Conservation (phyloP, 176 grass and related monocot genomes). For the Chloris gayana region DNA sequence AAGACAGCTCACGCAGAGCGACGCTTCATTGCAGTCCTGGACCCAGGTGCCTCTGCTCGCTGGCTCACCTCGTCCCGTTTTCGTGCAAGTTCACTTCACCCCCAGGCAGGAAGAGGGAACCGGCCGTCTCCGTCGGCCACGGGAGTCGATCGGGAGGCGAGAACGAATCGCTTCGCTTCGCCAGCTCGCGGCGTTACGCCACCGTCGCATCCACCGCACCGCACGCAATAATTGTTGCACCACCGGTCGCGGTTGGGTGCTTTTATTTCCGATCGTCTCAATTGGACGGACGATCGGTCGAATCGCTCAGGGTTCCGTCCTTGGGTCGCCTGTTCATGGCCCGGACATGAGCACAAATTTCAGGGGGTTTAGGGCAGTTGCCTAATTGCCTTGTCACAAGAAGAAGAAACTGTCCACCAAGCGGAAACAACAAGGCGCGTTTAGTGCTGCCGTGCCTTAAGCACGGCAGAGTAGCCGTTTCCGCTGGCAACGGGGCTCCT, state of each 20-base stretch:
- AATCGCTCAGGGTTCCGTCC: neutral
- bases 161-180: slow-evolving; percentile 10
- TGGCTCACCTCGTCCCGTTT: neutral
- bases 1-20: neutral
- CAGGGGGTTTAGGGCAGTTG: neutral
- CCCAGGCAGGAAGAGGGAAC: neutral
- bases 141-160: neutral
- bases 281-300: neutral
- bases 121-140: neutral
- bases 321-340: neutral
- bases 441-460: too few species aligned
- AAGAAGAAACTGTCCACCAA: neutral
- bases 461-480: neutral
- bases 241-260: slow-evolving; percentile 11
- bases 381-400: neutral
- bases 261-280: neutral
- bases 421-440: too few species aligned
- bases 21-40: neutral
- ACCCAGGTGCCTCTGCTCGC: neutral
- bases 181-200: slow-evolving; percentile 21
- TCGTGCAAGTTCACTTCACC: neutral
- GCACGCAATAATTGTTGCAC: slow-evolving; percentile 14
- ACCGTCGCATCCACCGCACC: neutral
- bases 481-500: neutral
- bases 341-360: neutral